Evolutionary conservation across 176 grass and related monocot genomes (phyloP).

Genomic region (Juncus effusus): DNA sequence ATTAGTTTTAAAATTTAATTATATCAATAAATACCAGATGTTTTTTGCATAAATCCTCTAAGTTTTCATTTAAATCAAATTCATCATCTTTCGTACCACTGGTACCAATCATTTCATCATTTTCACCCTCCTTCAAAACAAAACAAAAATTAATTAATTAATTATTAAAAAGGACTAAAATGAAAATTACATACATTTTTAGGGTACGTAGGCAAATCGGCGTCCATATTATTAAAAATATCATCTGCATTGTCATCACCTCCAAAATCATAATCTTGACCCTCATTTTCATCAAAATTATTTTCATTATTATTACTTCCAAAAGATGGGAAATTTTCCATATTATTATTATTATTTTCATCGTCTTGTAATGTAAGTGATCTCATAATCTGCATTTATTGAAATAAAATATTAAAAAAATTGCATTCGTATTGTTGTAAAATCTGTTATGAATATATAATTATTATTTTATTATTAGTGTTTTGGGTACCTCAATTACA

Average conservation of each 20-base stretch:
- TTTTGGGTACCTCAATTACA: constrained; percentile 51
- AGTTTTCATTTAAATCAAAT: constrained; percentile 43
- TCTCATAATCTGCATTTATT: constrained; percentile 64
- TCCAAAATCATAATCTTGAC: constrained; percentile 29
- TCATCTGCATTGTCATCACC: constrained; percentile 34
- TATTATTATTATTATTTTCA: constrained; percentile 22
- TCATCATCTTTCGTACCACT: constrained; percentile 37
- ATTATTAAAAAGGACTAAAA: neutral
- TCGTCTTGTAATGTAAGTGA: constrained; percentile 62
- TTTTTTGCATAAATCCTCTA: constrained; percentile 67
- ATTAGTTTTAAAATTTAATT: neutral
- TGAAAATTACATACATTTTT: constrained; percentile 37
- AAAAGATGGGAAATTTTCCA: constrained; percentile 1
- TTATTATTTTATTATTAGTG: constrained; percentile 1
- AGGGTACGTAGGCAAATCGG: constrained; percentile 33
- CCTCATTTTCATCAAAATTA: constrained; percentile 36
- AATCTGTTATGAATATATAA: neutral
- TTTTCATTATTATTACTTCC: constrained; percentile 40
- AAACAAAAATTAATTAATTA: constrained; percentile 8
- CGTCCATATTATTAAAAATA: constrained; percentile 37
- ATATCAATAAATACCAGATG: constrained; percentile 56
- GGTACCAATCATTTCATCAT: constrained; percentile 21
- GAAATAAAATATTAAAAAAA: neutral
- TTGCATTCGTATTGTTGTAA: neutral
- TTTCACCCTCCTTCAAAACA: constrained; percentile 35